phyloP scores from a whole-genome alignment of 345 rosid species.

The Diplotaxis tenuifolia region DNA sequence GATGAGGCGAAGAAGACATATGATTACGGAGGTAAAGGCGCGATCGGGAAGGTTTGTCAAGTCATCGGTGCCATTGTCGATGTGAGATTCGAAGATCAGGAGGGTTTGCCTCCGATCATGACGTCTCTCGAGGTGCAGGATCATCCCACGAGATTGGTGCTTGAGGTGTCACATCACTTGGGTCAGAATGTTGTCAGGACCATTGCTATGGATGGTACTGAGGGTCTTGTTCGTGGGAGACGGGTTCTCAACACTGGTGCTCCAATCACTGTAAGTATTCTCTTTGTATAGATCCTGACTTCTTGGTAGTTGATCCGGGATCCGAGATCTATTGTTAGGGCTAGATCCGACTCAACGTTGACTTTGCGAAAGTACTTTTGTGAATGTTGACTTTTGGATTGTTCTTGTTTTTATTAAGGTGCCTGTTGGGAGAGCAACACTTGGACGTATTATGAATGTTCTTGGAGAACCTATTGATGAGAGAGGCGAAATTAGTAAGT shows the following conservation, averaged over 20 bases:
- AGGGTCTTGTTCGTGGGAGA: conserved; percentile 80
- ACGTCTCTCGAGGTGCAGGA: conserved; percentile 88
- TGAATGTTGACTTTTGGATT: conserved; percentile 2
- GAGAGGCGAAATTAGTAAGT: conserved; percentile 81
- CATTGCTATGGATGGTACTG: conserved; percentile 95
- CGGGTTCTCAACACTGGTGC: conserved; percentile 88
- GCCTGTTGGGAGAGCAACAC: conserved; percentile 94
- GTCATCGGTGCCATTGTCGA: conserved; percentile 97
- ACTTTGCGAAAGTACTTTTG: neutral
- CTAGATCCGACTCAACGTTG: conserved; percentile 17
- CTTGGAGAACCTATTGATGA: conserved; percentile 95
- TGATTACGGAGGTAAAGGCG: conserved; percentile 82
- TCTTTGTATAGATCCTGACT: neutral
- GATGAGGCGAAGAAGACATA: conserved; percentile 45
- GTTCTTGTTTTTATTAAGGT: conserved; percentile 43
- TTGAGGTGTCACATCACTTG: conserved; percentile 96
- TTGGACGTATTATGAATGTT: conserved; percentile 96
- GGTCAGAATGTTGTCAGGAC: conserved; percentile 85
- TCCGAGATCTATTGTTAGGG: neutral
- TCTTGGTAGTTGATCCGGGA: neutral
- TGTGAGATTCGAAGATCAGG: conserved; percentile 69
- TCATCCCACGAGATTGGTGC: conserved; percentile 66
- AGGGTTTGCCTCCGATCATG: conserved; percentile 93
- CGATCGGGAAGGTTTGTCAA: conserved; percentile 91
- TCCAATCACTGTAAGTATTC: conserved; percentile 76